Conservation (phyloP, 2,329 filamentous ascomycete genomes). For the Cryphonectria carpinicola region DNA sequence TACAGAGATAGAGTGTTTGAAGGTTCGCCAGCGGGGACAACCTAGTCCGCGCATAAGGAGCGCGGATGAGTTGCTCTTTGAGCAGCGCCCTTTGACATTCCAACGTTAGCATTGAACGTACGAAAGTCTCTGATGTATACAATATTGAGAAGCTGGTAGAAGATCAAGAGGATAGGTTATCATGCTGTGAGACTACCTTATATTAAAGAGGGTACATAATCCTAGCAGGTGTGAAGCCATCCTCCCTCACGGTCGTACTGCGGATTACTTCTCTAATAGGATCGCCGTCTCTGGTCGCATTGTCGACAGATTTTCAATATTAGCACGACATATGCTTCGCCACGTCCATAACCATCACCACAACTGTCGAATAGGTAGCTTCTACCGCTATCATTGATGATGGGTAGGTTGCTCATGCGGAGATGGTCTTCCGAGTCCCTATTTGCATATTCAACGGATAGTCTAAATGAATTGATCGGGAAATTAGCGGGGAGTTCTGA, state of each 20-base stretch:
- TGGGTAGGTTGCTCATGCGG: slow-evolving; percentile 39
- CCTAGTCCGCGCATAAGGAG: slow-evolving; percentile 36
- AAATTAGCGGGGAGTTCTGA: too few species aligned
- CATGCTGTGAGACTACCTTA: background rate
- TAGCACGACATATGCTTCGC: slow-evolving; percentile 8
- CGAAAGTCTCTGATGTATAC: too few species aligned
- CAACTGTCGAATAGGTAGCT: slow-evolving; percentile 12
- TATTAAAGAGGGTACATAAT: slow-evolving; percentile 44
- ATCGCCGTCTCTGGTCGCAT: slow-evolving; percentile 17
- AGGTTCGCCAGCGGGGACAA: slow-evolving; percentile 28
- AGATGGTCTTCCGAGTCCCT: slow-evolving; percentile 24
- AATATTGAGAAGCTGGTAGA: too few species aligned
- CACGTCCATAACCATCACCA: slow-evolving; percentile 12
- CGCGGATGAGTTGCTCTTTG: slow-evolving; percentile 40
- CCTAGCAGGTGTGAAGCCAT: slow-evolving; percentile 37
- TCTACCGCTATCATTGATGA: slow-evolving; percentile 41
- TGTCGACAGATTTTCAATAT: background rate
- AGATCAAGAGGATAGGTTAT: background rate
- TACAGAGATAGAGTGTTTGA: too few species aligned
- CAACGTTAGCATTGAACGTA: background rate
- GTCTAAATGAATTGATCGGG: too few species aligned
- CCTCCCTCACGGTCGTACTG: slow-evolving; percentile 36
- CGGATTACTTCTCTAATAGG: slow-evolving; percentile 30
- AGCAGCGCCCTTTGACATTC: slow-evolving; percentile 15
- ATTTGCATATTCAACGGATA: too few species aligned